Base-by-base conservation (phyloP, 1,139 yeast genomes). In the Kodamaea sp. region DNA sequence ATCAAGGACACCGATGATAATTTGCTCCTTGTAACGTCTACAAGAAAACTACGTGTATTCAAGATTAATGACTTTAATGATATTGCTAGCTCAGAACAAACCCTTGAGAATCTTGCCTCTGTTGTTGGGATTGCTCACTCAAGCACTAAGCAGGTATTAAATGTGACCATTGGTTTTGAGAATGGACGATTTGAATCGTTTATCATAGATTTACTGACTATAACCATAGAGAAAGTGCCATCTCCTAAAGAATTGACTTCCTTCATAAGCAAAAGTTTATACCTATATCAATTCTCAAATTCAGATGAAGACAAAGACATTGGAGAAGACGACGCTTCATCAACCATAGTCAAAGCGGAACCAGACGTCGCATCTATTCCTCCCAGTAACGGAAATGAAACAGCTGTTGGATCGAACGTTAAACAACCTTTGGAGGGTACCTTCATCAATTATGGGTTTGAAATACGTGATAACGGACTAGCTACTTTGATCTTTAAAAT, bases 201-300 rank as follows among this genome's bases (percentile, higher is more conserved):
- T 5, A 22, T 32, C 4, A 25, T 38, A 12, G 14, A 32, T 7
- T 11, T 23, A 6, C 9, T 15, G 1, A 24, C 22, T 11, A 16
- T 31, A 3, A 18, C 28, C 4, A 14, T 37, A 8, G 31, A 31
- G 4, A 10, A 11, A 2, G 14, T 15, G 4, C 2, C 33, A n/a
- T 22, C 28, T 5, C 36, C 53, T 1, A 35, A 44, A 13, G 35
- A 31, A 19, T 43, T 48, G 32, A 34, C 44, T 4, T 42, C 48
- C 4, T 56, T 58, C 36, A 50, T 57, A 4, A 43, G 50, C 2
- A 53, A 46, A 23, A 42, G 46, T 15, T 41, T 64, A 13, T 48
- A 56, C 33, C 47, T 58, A 11, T 65, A 48, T 39, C 70, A 63
- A 37, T 39, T 63, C n/a, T 43, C 47, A 11, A 51, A 51, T 24